Base-by-base conservation (phyloP, 805 yeast genomes). In the Candida silvicultrix region DNA sequence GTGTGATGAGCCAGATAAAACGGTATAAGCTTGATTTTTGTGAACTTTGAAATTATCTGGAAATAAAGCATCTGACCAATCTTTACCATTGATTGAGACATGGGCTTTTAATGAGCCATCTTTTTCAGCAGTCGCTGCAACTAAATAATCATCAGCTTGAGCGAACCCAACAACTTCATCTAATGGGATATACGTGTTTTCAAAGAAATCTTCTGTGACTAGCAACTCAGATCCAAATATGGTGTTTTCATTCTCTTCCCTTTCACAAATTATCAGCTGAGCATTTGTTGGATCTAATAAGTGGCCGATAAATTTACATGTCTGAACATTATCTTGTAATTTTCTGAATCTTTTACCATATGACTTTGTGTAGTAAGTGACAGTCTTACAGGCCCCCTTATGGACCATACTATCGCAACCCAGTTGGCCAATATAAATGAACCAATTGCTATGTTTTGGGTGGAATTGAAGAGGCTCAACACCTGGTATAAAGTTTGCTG, bases 51-150 rank as follows among this genome's bases (percentile, higher is more conserved):
- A 69, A 52, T 73, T 67, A 34, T 78, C 76, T 2, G 99, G 98
- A 64, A 89, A 83, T 48, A 76, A 72, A 0, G 94, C 94, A 47
- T 78, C 84, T 0, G 96, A 88, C 73, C 83, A 94, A 10, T 65
- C 70, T 5, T 57, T 50, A 18, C 98, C 98, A 64, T 92, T 92
- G 16, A 80, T 75, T 1, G 97, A 81, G 1, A 89, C 89, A 53
- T 72, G 75, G 0, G 95, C 92, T 43, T 74, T 73, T 45, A 89
- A 67, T 7, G 79, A 70, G 2, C 70, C 69, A 21, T 75, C 77
- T 14, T 70, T 77, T 15, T 67, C 65, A 29, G 75, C 65, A 3
- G 77, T 67, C 1, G 96, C 97, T 43, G 83, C 89, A 25, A 92
- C 77, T 21, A 86, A 68, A 56, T 77, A 92, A 25, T 78, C 82